phyloP scores from a whole-genome alignment of 2,329 filamentous ascomycete species.

The Fusarium tuaranense region DNA sequence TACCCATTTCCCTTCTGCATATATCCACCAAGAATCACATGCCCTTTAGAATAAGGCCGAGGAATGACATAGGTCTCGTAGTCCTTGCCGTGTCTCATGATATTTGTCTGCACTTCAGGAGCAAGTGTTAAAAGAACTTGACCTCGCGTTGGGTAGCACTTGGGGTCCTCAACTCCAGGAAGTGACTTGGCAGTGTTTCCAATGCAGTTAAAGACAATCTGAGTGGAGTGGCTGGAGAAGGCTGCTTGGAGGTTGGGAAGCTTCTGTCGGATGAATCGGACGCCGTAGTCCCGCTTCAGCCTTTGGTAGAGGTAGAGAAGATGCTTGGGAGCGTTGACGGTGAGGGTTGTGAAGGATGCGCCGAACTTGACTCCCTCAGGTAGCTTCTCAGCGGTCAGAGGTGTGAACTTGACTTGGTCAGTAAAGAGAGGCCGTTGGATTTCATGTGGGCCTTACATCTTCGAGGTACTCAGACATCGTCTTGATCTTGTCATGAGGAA shows the following conservation, averaged over 20 bases:
- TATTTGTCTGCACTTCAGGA: conserved; percentile 48
- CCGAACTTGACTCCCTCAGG: conserved; percentile 50
- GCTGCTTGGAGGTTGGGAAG: conserved; percentile 44
- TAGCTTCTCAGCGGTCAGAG: conserved; percentile 45
- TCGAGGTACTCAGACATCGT: conserved; percentile 55
- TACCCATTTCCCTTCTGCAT: conserved; percentile 52
- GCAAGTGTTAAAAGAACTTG: conserved; percentile 53
- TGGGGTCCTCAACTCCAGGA: conserved; percentile 50
- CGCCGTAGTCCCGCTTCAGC: conserved; percentile 45
- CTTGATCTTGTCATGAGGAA: conserved; percentile 54
- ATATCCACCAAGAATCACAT: conserved; percentile 53
- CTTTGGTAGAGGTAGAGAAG: conserved; percentile 46
- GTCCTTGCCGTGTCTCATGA: conserved; percentile 54
- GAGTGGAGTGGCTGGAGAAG: conserved; percentile 42
- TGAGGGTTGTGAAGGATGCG: conserved; percentile 51
- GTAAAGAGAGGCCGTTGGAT: background rate
- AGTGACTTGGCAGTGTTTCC: conserved; percentile 51
- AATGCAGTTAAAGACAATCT: conserved; percentile 51
- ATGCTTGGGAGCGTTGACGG: conserved; percentile 53
- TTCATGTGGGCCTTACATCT: conserved; percentile 43
- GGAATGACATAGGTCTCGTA: conserved; percentile 57
- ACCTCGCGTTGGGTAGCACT: conserved; percentile 55
- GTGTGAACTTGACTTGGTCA: conserved; percentile 43
- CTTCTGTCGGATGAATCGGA: conserved; percentile 47
- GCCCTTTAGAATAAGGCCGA: conserved; percentile 50